phyloP scores from a whole-genome alignment of 2,329 filamentous ascomycete species.

The Fusarium austroafricanum region DNA sequence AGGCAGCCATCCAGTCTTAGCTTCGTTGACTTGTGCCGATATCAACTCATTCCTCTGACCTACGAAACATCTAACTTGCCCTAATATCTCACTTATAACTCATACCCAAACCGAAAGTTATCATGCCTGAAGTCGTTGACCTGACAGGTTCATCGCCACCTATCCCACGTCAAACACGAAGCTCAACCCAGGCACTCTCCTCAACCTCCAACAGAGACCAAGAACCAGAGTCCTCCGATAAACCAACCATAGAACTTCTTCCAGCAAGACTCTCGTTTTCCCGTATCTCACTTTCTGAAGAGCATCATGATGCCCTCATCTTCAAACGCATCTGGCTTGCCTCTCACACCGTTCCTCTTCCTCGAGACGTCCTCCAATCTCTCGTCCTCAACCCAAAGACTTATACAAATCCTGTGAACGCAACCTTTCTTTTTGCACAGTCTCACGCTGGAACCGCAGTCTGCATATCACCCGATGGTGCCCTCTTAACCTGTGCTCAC shows the following conservation, averaged over 20 bases:
- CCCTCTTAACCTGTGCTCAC: slow-evolving; percentile 63
- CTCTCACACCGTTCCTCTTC: slow-evolving; percentile 33
- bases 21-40: not conserved
- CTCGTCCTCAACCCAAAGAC: slow-evolving; percentile 1
- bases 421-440: slow-evolving; percentile 61
- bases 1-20: slow-evolving; percentile 23
- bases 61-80: not conserved
- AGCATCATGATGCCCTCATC: slow-evolving; percentile 9
- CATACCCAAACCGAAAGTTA: not conserved
- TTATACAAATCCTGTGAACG: slow-evolving; percentile 20
- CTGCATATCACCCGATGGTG: slow-evolving; percentile 57
- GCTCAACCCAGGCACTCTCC: slow-evolving; percentile 10
- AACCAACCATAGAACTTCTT: slow-evolving; percentile 7
- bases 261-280: not conserved
- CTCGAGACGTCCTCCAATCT: slow-evolving; percentile 9
- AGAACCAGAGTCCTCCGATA: not conserved
- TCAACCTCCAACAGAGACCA: not conserved
- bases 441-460: slow-evolving; percentile 63
- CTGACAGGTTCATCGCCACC: not conserved
- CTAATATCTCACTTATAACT: no score
- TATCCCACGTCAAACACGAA: slow-evolving; percentile 25
- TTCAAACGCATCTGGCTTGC: slow-evolving; percentile 36
- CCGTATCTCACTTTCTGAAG: not conserved
- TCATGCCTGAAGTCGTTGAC: slow-evolving; percentile 15
- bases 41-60: not conserved